Evolutionary conservation across 2,329 filamentous ascomycete species (phyloP), one percentile per base, ranked within the genome.

Genomic region (Fusarium secorum): DNA sequence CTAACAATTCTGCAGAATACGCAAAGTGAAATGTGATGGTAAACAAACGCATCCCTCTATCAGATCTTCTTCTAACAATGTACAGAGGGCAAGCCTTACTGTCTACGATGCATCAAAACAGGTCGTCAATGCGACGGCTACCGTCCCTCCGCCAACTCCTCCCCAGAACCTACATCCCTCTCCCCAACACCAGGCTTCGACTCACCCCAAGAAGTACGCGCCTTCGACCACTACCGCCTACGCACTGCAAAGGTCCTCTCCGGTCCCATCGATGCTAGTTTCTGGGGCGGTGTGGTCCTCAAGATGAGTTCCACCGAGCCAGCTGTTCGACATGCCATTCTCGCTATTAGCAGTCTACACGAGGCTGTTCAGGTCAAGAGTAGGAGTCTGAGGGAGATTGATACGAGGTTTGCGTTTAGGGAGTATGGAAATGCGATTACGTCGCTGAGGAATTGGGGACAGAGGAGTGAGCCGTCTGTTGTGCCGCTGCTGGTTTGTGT

Each of bases 51-150:
- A n/a, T 18, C 1, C 9, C 1, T n/a, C 3, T 22, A 1, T 24
- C 9, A 0, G 0, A 4, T 7, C 7, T 7, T n/a, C 0, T n/a
- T 52, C 42, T 56, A 62, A 64, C 49, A 42, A 48, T 1, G 13
- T 17, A 9, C 58, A 88, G 86, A 77, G 83, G 79, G 77, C 22
- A 87, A 85, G 60, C 87, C 87, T 3, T 79, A 77, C 41, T 89
- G 87, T 70, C 77, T 83, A 38, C 83, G 85, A 61, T 89, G 87
- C 72, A 83, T 82, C 36, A 85, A 84, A 60, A 88, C 87, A 6
- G 86, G 87, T 17, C 83, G 87, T 56, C 84, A 82, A 70, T 89
- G 87, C 73, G 87, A 89, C 74, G 87, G 87, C 63, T 89, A 89
- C 61, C 73, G 78, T 14, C 66, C 76, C 18, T 71, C 55, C 2